Conservation (phyloP, 2,329 filamentous ascomycete species). For the Colletotrichum phormii region DNA sequence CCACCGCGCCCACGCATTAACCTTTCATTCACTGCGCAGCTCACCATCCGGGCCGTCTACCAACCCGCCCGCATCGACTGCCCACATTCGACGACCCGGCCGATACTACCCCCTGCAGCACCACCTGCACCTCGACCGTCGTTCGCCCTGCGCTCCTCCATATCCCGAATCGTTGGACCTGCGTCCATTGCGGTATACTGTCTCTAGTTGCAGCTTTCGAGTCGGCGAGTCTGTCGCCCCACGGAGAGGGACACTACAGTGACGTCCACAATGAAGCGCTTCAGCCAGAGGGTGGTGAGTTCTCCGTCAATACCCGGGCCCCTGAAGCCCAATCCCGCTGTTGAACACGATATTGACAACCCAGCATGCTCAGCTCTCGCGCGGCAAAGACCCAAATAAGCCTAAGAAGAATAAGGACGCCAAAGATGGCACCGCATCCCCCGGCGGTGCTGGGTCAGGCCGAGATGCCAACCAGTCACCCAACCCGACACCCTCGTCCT, state of each 20-base stretch:
- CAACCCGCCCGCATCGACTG: constrained; percentile 7
- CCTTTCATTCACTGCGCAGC: constrained; percentile 9
- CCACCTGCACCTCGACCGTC: constrained; percentile 17
- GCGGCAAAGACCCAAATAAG: constrained; percentile 88
- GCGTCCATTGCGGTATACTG: constrained; percentile 22
- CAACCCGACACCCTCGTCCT: constrained; percentile 84
- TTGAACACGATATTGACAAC: constrained; percentile 54
- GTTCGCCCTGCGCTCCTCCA: constrained; percentile 13
- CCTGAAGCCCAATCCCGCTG: constrained; percentile 32
- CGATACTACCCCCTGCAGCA: neutral
- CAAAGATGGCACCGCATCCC: constrained; percentile 84
- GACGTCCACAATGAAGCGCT: constrained; percentile 87
- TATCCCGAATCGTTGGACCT: constrained; percentile 19
- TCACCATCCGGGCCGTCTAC: neutral
- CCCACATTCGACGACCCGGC: neutral
- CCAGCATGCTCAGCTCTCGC: constrained; percentile 80
- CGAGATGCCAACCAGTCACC: constrained; percentile 71
- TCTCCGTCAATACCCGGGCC: constrained; percentile 14
- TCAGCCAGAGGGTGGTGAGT: constrained; percentile 97
- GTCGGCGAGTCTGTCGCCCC: constrained; percentile 34
- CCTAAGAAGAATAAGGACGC: constrained; percentile 81
- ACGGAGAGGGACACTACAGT: constrained; percentile 35
- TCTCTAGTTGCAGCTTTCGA: constrained; percentile 25
- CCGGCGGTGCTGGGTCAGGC: constrained; percentile 66
- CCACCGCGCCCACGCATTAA: neutral